Percentiles rank a stretch among this genome's conserved stretches.
Conservation (phyloP, 208 protist genomes). For the Trypanosoma cruzi region DNA sequence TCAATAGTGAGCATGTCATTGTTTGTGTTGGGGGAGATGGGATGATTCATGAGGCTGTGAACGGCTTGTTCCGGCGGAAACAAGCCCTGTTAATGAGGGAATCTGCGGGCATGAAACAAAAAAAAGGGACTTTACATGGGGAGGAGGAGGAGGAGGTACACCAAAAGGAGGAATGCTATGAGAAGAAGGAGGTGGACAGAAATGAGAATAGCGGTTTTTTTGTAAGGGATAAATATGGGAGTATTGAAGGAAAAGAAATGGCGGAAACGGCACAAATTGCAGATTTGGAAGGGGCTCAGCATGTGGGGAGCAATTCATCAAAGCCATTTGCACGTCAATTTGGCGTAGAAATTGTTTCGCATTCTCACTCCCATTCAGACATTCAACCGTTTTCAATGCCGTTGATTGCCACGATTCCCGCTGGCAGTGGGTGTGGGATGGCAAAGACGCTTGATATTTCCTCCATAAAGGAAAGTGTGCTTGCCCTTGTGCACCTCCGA, state of each 20-base stretch:
- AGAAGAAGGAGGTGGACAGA: not conserved
- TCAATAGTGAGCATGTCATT: conserved; percentile 57
- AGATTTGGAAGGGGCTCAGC: not conserved
- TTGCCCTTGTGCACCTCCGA: conserved; percentile 72
- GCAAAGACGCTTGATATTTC: conserved; percentile 75
- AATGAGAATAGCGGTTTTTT: too few relatives aligned
- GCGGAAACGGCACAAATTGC: too few relatives aligned
- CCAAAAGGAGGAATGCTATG: not conserved
- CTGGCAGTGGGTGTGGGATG: conserved; percentile 86
- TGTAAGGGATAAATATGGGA: not conserved
- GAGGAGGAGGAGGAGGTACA: not conserved
- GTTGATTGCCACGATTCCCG: conserved; percentile 71
- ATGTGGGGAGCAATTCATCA: not conserved
- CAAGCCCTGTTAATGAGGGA: conserved; percentile 31
- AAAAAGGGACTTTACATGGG: not conserved
- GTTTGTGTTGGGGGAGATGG: conserved; percentile 78
- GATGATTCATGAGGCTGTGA: conserved; percentile 83
- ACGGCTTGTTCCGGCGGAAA: conserved; percentile 73
- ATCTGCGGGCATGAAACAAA: too few relatives aligned
- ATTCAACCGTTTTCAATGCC: conserved; percentile 37
- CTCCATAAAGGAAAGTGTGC: conserved; percentile 37
- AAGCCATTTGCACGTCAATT: too few relatives aligned
- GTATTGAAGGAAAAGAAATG: too few relatives aligned
- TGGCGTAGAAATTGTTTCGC: too few relatives aligned
- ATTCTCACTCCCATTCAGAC: not conserved